These are phyloP conservation scores for Helotiales sp. DNA, from an alignment of 2,329 filamentous ascomycete species.

Conservation along the genomic window DNA sequence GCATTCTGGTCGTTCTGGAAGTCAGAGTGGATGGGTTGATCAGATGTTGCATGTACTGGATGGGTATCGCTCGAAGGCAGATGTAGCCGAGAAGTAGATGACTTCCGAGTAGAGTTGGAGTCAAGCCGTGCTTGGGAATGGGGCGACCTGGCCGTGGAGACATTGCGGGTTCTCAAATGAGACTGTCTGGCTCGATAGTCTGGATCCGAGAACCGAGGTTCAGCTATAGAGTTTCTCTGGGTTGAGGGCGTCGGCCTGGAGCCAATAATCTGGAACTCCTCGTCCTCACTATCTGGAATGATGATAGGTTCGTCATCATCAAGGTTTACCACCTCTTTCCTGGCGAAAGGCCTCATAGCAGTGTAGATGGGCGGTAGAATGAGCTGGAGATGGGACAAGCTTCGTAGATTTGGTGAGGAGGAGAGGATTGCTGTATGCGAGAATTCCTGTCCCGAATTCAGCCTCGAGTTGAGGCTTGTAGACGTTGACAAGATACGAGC, in stretches of 20 bases:
- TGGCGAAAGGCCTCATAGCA: background rate
- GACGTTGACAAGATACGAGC: background rate
- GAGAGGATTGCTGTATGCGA: background rate
- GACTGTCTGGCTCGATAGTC: background rate
- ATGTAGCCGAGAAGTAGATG: background rate
- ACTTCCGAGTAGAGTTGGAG: background rate
- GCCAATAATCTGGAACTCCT: background rate
- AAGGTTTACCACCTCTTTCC: slow-evolving; percentile 4
- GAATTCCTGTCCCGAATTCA: background rate
- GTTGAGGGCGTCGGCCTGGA: background rate
- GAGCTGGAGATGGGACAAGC: background rate
- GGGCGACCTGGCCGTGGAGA: background rate
- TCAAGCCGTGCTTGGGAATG: background rate
- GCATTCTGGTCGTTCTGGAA: no score
- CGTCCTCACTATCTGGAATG: slow-evolving; percentile 2
- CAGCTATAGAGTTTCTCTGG: background rate
- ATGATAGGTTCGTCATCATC: slow-evolving; percentile 8
- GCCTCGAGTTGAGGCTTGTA: background rate
- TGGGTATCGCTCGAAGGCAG: background rate
- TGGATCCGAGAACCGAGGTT: background rate
- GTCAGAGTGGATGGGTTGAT: no score
- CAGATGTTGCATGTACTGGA: no score
- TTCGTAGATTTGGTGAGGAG: background rate
- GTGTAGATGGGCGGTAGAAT: background rate
- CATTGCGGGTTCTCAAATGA: background rate